Conservation (phyloP, 2,329 filamentous ascomycete genomes). For the Emergomyces orientalis region DNA sequence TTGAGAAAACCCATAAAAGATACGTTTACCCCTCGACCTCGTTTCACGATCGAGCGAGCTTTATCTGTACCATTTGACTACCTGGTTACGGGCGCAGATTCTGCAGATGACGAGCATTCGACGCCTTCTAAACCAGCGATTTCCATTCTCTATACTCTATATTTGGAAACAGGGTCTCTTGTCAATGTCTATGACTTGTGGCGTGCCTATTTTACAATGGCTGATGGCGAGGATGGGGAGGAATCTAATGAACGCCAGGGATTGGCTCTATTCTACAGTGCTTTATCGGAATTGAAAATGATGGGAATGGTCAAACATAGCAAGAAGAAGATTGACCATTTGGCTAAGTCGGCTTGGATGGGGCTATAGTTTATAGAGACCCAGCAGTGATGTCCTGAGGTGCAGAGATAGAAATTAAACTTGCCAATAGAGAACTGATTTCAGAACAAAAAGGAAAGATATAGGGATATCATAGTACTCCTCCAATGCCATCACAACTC, state of each 20-base stretch:
- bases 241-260: constrained; percentile 27
- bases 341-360: constrained; percentile 74
- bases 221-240: constrained; percentile 28
- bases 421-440: neutral
- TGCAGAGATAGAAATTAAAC: neutral
- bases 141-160: constrained; percentile 53
- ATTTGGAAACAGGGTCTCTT: constrained; percentile 52
- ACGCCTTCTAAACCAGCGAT: constrained; percentile 49
- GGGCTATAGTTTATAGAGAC: constrained; percentile 38
- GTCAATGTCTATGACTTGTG: constrained; percentile 55
- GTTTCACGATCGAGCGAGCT: constrained; percentile 52
- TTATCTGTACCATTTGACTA: constrained; percentile 53
- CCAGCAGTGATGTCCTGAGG: neutral
- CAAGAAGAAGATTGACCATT: constrained; percentile 84
- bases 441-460: neutral
- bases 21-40: constrained; percentile 49
- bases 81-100: constrained; percentile 42
- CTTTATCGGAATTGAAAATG: constrained; percentile 71
- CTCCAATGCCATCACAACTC: neutral
- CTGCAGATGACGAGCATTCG: constrained; percentile 28
- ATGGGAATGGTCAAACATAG: constrained; percentile 83
- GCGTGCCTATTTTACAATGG: constrained; percentile 51
- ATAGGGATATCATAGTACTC: constrained; percentile 5
- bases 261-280: constrained; percentile 73
- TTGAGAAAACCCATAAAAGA: constrained; percentile 48